These are phyloP conservation scores for Monoraphidium neglectum DNA, from an alignment of 139 green algal genomes.

Conservation along the genomic window DNA sequence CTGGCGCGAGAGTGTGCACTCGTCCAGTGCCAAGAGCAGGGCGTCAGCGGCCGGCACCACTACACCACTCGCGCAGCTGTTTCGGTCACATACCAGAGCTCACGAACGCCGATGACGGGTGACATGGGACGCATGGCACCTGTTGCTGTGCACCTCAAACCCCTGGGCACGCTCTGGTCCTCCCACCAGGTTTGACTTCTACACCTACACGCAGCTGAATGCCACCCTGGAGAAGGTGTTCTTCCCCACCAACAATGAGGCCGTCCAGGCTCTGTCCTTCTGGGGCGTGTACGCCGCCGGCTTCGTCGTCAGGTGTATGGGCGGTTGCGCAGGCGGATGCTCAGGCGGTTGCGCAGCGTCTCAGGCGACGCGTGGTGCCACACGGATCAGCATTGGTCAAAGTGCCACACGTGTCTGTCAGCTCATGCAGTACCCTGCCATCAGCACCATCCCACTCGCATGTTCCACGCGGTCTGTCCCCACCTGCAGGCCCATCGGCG, in stretches of 20 bases:
- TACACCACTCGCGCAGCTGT: too few species aligned
- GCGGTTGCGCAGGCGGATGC: not conserved
- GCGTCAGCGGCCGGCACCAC: too few species aligned
- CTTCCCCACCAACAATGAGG: constrained; percentile 13
- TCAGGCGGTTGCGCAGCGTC: not conserved
- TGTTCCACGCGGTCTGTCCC: not conserved
- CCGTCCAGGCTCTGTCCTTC: constrained; percentile 17
- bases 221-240: constrained; percentile 27
- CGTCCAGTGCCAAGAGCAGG: too few species aligned
- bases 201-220: constrained; percentile 12
- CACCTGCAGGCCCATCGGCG: not conserved
- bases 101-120: too few species aligned
- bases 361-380: not conserved
- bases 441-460: not conserved
- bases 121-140: too few species aligned
- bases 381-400: not conserved
- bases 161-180: too few species aligned
- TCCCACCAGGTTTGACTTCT: too few species aligned
- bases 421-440: not conserved
- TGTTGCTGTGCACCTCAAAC: too few species aligned
- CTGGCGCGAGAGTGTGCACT: too few species aligned
- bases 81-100: too few species aligned
- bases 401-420: not conserved
- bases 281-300: constrained; percentile 15
- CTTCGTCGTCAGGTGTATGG: not conserved